Evolutionary conservation across 768 basidiomycete genomes (phyloP), one percentile per base, ranked within the genome.

Genomic region (Trametes maxima): DNA sequence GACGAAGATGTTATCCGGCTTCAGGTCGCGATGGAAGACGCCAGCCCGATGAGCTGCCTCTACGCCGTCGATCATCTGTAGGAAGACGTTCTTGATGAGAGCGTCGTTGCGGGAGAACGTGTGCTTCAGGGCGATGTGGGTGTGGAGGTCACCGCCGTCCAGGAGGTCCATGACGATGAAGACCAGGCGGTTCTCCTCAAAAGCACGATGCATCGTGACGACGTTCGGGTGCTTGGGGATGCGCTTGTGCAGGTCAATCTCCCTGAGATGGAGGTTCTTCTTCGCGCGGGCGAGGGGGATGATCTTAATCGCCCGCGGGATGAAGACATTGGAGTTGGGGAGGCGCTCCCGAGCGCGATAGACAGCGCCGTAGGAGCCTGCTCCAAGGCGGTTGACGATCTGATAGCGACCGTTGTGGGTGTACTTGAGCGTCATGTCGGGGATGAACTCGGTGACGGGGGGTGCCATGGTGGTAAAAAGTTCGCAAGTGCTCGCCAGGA

Each of bases 311-410:
- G 68, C 68, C 37, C 57, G 39, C 22, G 56, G 16, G 11, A 45
- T 51, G 42, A 47, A 39, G 10, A 17, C 28, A 16, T 52, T 17
- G 6, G 47, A 13, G 11, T 39, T 14, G 36, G 54, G 61, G 28
- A 52, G 22, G 16, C 63, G 54, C 43, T 90, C 89, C 54, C 89
- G 79, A 17, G 92, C 95, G 54, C 89, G 87, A 73, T 96, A 97
- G 8, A 98, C 95, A 64, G 94, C 86, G 49, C 96, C 96, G 72
- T 95, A 98, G 21, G 94, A 94, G 12, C 96, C 96, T 19, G 88
- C 82, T 36, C 96, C 96, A 51, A 99, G 83, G 63, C 92, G 82
- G 66, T 90, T 85, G 66, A 91, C 82, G 59, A 98, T 86, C 72
- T 94, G 84, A 64, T 98, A 83, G 54, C 85, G 79, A 65, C 85